Evolutionary conservation across 2,329 filamentous ascomycete genomes (phyloP).

Genomic region (Drechslera avenae): DNA sequence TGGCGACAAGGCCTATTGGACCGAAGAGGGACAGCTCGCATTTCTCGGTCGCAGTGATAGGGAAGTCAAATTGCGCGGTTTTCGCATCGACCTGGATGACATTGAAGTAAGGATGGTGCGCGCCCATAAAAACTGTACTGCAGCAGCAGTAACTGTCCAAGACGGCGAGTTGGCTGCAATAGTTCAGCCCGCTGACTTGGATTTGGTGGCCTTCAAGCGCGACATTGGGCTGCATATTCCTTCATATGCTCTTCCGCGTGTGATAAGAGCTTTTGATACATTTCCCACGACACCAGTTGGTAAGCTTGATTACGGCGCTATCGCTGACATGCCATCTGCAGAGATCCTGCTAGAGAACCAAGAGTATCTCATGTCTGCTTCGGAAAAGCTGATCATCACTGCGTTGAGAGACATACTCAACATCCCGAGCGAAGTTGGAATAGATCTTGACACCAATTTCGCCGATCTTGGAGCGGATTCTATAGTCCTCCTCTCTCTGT

Average conservation of each 20-base stretch:
- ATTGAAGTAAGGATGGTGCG: constrained; percentile 38
- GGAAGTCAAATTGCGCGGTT: constrained; percentile 48
- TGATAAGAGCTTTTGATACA: neutral
- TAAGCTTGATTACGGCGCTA: neutral
- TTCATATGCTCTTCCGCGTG: neutral
- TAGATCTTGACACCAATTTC: constrained; percentile 25
- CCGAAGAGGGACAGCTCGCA: constrained; percentile 43
- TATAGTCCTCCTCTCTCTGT: too few relatives aligned
- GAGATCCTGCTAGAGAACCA: neutral
- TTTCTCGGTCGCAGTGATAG: constrained; percentile 52
- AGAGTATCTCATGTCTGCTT: neutral
- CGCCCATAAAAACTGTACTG: constrained; percentile 7
- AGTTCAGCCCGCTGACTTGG: constrained; percentile 5
- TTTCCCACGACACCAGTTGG: neutral
- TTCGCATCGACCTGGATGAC: constrained; percentile 51
- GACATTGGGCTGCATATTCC: too few relatives aligned
- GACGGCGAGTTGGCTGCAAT: constrained; percentile 35
- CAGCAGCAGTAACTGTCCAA: constrained; percentile 31
- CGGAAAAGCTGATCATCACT: neutral
- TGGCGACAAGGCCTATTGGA: constrained; percentile 51
- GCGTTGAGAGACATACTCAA: constrained; percentile 4
- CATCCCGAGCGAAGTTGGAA: neutral
- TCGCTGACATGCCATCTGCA: too few relatives aligned
- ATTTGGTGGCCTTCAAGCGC: neutral
- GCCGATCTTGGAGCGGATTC: constrained; percentile 37